Evolutionary conservation across 495 filamentous ascomycete species (phyloP), one percentile per base, ranked within the genome.

Genomic region (Penicillium robsamsonii): DNA sequence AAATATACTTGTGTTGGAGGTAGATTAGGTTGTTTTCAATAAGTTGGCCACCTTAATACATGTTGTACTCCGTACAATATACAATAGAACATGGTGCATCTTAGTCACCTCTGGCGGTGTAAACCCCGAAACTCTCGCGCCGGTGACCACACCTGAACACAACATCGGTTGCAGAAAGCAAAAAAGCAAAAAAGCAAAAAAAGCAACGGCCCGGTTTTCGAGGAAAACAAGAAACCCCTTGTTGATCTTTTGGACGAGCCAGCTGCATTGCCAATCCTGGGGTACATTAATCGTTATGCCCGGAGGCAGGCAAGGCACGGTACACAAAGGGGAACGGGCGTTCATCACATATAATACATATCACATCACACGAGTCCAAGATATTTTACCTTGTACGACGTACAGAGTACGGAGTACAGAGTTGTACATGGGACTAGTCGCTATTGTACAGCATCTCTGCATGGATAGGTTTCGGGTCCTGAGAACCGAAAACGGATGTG

Each of bases 261-360:
- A 49, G 53, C 53, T 42, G 53, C 53, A 56, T 56, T 56, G 53
- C 35, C 37, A 56, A 56, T 49, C 53, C 53, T 56, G 53, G 53
- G 53, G 53, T 56, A 49, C 53, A 56, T 41, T 50, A 33, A 44
- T 53, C 50, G 38, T 24, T 18, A 4, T 38, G 24, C 5, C 37
- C 33, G 18, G 20, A 20, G 46, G 25, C 27, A 33, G 31, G 52
- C 44, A 33, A 46, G 43, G 53, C 53, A 56, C 44, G 30, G 20
- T 12, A 37, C 20, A 31, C 22, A 25, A 30, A 24, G 41, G 18
- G 35, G 29, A 27, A 55, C 33, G 43, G 42, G 35, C 40, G 22
- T 31, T 17, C 17, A 46, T 52, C 50, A 42, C 40, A 35, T 44
- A 2, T 18, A 13, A n/a, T 27, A 55, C 31, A 53, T 35, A 45